Evolutionary conservation across 2,329 filamentous ascomycete species (phyloP), one percentile per base, ranked within the genome.

Genomic region (Onygena corvina): DNA sequence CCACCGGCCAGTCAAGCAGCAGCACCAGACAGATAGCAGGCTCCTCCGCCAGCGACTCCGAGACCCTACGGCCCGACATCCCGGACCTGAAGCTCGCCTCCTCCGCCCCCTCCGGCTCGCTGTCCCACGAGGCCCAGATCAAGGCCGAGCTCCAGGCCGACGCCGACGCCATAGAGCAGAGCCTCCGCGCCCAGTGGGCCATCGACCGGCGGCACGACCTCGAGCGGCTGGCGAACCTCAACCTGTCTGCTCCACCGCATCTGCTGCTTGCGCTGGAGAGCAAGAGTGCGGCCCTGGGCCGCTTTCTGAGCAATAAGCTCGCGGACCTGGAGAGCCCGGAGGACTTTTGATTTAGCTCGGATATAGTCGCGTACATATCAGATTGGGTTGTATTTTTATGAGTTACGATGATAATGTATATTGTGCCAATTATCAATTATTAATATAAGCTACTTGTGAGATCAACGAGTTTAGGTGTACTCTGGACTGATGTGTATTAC

Each of bases 221-320:
- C 6, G 62, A 61, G 2, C 65, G 67, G 16, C 56, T 69, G 9
- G 59, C 63, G 1, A 65, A 63, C 46, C 52, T 69, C 34, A 69
- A 69, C 36, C 60, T 69, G n/a, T n/a, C 0, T 62, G 61, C 3
- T 59, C 67, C 1, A 62, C 66, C 67, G 0, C 55, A 64, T 1
- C 67, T 68, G 2, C 56, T 69, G 4, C 56, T 69, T 8, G 67
- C 67, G 1, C 50, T 69, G 8, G 67, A 69, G 49, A 68, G 67
- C 5, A 69, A 69, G 52, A 68, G 65, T 18, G 67, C 66, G 1
- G 67, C 67, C 3, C 50, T 69, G 35, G 67, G 64, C 4, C 59
- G 60, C 8, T 69, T 69, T 46, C 57, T 69, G 9, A 58, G 64
- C 8, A 63, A 67, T 47, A 69, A 69, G 46, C 44, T 69, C 20